Percentiles rank a stretch among this genome's conserved stretches.
Conservation (phyloP, 23 red algal genomes). For the Chondrus crispus region DNA sequence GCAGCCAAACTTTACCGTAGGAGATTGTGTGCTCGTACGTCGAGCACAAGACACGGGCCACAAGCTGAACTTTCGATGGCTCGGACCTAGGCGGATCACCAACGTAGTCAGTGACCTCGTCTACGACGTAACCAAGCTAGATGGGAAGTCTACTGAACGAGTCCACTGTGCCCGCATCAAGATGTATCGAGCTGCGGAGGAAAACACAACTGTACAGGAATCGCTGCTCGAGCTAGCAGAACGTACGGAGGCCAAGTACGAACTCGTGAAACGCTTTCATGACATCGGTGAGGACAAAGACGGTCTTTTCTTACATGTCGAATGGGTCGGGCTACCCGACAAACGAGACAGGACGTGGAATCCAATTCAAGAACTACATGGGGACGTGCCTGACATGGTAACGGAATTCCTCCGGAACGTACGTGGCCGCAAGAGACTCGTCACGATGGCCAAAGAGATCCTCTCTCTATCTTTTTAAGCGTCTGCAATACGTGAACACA, state of each 20-base stretch:
- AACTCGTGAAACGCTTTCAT: background rate
- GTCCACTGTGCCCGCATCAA: background rate
- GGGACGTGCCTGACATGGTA: too few species aligned
- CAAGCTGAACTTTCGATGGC: background rate
- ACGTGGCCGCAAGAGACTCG: too few species aligned
- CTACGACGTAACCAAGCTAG: background rate
- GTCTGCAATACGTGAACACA: too few species aligned
- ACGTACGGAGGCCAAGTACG: background rate
- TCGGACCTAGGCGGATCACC: background rate
- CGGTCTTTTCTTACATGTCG: too few species aligned
- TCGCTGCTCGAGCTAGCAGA: background rate
- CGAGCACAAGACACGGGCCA: background rate
- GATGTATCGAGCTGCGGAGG: background rate
- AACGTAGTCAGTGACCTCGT: background rate
- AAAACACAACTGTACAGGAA: background rate
- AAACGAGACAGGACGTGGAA: too few species aligned
- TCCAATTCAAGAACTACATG: too few species aligned
- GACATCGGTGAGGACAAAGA: too few species aligned
- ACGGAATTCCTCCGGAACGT: too few species aligned
- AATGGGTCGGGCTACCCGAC: too few species aligned
- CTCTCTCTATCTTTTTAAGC: too few species aligned
- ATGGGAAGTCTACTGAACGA: background rate
- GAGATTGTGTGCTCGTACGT: conserved; percentile 7
- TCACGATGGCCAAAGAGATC: too few species aligned
- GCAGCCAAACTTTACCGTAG: background rate